Evolutionary conservation across 2,329 filamentous ascomycete genomes (phyloP).

Genomic region (Cryphonectria carpinicola): DNA sequence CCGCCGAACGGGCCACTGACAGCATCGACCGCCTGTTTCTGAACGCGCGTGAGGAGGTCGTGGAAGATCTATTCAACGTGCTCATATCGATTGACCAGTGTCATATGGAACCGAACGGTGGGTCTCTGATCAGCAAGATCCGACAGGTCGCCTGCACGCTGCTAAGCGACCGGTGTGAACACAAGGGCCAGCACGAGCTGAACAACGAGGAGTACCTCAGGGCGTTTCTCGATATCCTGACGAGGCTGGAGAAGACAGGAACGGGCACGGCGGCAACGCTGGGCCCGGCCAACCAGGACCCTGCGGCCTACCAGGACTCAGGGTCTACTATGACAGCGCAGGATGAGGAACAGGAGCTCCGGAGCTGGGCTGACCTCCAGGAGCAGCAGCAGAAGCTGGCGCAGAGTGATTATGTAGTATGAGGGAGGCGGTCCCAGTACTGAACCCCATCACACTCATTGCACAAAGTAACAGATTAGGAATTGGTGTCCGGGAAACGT

Average conservation of each 20-base stretch:
- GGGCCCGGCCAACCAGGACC: conserved; percentile 32
- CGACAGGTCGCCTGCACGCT: conserved; percentile 82
- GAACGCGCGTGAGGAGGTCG: conserved; percentile 78
- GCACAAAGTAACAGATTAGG: neutral
- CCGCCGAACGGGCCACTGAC: conserved; percentile 52
- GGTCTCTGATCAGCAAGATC: conserved; percentile 78
- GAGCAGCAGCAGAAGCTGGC: conserved; percentile 69
- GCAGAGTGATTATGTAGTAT: neutral
- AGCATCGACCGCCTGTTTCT: conserved; percentile 74
- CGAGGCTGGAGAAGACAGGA: conserved; percentile 71
- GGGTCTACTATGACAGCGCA: conserved; percentile 53
- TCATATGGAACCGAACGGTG: conserved; percentile 76
- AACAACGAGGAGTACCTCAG: conserved; percentile 72
- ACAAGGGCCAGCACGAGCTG: conserved; percentile 55
- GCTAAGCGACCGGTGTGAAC: conserved; percentile 60
- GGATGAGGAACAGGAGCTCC: conserved; percentile 76
- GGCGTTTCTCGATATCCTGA: conserved; percentile 74
- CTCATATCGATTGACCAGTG: conserved; percentile 79
- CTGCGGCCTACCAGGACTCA: conserved; percentile 31
- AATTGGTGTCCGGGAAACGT: neutral
- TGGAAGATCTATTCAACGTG: conserved; percentile 76
- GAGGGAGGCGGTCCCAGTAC: neutral
- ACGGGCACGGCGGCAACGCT: conserved; percentile 34
- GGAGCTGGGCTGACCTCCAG: conserved; percentile 77
- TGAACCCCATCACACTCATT: neutral